phyloP scores from a whole-genome alignment of 495 filamentous ascomycete species.

The Evansstolkia leycettana region DNA sequence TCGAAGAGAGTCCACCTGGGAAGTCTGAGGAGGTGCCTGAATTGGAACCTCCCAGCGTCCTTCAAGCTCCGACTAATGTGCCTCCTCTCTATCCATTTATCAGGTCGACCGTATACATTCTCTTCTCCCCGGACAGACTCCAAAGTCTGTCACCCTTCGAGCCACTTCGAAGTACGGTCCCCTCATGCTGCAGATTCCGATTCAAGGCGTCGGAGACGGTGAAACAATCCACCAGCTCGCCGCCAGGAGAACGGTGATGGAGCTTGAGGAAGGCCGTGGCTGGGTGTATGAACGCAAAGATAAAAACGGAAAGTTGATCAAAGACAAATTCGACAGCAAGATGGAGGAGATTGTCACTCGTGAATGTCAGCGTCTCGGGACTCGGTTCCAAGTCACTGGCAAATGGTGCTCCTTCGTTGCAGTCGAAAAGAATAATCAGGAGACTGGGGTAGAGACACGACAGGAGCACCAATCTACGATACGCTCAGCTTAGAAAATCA shows the following conservation, averaged over 20 bases:
- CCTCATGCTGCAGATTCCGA: conserved; percentile 47
- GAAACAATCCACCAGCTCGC: conserved; percentile 59
- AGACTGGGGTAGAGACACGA: too few relatives aligned
- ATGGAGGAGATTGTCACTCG: conserved; percentile 39
- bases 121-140: conserved; percentile 39
- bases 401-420: conserved; percentile 65
- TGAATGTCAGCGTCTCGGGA: conserved; percentile 51
- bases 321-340: conserved; percentile 33
- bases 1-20: conserved; percentile 12
- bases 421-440: conserved; percentile 26
- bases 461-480: too few relatives aligned
- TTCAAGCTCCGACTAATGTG: conserved; percentile 51
- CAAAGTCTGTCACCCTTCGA: conserved; percentile 42
- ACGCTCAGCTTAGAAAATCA: too few relatives aligned
- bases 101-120: conserved; percentile 49
- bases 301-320: conserved; percentile 29
- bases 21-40: conserved; percentile 33
- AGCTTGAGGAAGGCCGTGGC: conserved; percentile 56
- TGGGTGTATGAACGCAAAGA: conserved; percentile 43
- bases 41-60: conserved; percentile 36
- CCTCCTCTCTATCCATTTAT: conserved; percentile 53
- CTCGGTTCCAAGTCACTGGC: conserved; percentile 50
- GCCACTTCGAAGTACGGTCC: conserved; percentile 42
- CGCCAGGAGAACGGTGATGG: conserved; percentile 50
- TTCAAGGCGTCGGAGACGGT: conserved; percentile 33